These are phyloP conservation scores for Umbelopsis sp. DNA, from an alignment of 192 early-diverging fungal species.

Conservation along the genomic window DNA sequence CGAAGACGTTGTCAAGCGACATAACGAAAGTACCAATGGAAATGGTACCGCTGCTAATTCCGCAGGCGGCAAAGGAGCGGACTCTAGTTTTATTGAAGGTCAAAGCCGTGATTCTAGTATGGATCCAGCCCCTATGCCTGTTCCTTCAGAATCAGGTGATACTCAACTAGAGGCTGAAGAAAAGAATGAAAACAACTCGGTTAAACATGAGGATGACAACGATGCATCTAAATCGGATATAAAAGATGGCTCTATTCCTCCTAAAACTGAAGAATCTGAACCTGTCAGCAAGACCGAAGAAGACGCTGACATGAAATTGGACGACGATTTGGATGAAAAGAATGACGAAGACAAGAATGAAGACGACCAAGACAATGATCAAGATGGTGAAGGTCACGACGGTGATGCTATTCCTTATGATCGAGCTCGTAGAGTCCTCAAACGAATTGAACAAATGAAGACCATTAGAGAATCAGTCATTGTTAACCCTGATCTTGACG, in stretches of 20 bases:
- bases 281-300: constrained; percentile 18
- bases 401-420: constrained; percentile 64
- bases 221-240: background rate
- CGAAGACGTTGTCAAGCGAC: constrained; percentile 55
- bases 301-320: constrained; percentile 28
- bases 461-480: constrained; percentile 65
- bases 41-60: constrained; percentile 15
- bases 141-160: background rate
- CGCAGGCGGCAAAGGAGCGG: constrained; percentile 20
- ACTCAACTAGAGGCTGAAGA: background rate
- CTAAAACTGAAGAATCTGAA: constrained; percentile 20
- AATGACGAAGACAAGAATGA: constrained; percentile 34
- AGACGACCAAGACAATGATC: constrained; percentile 38
- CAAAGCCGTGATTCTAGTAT: constrained; percentile 39
- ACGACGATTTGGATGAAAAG: constrained; percentile 40
- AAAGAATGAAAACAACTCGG: background rate
- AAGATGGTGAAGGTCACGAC: constrained; percentile 39
- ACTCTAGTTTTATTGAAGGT: constrained; percentile 8
- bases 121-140: constrained; percentile 20
- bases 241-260: constrained; percentile 7
- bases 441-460: constrained; percentile 71
- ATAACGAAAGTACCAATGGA: constrained; percentile 18
- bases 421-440: constrained; percentile 67
- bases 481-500: constrained; percentile 52
- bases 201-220: constrained; percentile 4